Evolutionary conservation across 2,329 filamentous ascomycete species (phyloP).

Genomic region (Raffaelea ambrosiae): DNA sequence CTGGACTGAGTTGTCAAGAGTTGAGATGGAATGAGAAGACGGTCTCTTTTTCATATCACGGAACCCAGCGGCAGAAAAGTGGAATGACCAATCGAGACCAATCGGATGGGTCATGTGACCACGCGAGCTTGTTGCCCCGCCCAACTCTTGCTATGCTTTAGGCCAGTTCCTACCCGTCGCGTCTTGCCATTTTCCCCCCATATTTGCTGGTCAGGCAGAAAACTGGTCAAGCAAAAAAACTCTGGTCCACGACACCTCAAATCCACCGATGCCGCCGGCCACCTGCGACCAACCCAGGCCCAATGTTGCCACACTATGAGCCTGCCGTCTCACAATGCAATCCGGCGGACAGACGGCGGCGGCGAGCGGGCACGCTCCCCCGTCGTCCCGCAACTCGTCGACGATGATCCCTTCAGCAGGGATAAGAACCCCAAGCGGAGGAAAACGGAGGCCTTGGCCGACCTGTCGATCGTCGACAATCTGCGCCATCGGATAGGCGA

Average conservation of each 20-base stretch:
- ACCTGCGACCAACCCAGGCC: neutral
- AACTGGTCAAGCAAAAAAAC: too few relatives aligned
- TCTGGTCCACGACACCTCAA: too few relatives aligned
- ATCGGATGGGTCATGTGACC: neutral
- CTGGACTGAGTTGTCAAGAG: too few relatives aligned
- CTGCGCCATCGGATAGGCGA: constrained; percentile 4
- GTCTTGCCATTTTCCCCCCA: too few relatives aligned
- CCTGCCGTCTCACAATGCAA: constrained; percentile 5
- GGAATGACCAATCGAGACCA: neutral
- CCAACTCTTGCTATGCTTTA: neutral
- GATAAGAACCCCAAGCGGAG: constrained; percentile 10
- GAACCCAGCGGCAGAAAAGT: too few relatives aligned
- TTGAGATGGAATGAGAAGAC: too few relatives aligned
- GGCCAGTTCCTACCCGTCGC: neutral
- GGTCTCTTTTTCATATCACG: too few relatives aligned
- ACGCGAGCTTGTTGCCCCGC: neutral
- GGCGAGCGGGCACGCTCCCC: constrained; percentile 1
- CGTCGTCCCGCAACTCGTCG: constrained; percentile 1
- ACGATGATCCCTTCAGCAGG: constrained; percentile 6
- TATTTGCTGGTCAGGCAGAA: too few relatives aligned
- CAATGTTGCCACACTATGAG: constrained; percentile 3
- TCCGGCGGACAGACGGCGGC: neutral
- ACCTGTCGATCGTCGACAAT: neutral
- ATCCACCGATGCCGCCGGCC: too few relatives aligned
- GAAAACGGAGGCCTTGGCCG: constrained; percentile 2